Evolutionary conservation across 768 basidiomycete genomes (phyloP), one percentile per base, ranked within the genome.

Genomic region (Suillus alpinus): DNA sequence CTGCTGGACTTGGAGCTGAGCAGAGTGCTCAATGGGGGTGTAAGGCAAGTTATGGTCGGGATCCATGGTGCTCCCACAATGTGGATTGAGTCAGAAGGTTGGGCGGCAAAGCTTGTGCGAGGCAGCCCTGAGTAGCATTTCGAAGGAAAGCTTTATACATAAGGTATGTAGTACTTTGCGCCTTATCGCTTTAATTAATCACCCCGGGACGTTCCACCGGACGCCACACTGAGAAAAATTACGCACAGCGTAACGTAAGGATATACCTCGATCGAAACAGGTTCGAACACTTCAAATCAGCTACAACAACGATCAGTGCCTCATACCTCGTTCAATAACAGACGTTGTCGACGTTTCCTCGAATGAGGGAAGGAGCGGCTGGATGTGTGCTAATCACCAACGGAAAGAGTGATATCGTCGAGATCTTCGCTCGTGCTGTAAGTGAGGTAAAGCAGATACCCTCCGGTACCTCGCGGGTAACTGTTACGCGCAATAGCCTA

Each of bases 41-140:
- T 6, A 4, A 7, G 26, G 63, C 10, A 56, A 23, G 5, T 57
- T 37, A 44, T 20, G 62, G 2, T 51, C 53, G 13, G 13, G 41
- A 50, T 73, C 61, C 70, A 71, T 55, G 32, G 34, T 73, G 29
- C 6, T 52, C 26, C 57, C 16, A 31, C 43, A 37, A 58, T n/a
- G 46, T 43, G 18, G 46, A 39, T 34, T 12, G 34, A 14, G 36
- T 20, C 36, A 39, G 16, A 39, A 26, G 36, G 23, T 36, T 36
- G 36, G 36, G 36, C 31, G 29, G 18, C 8, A 10, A 18, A 31
- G 29, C 18, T 18, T n/a, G 18, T 50, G 29, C 16, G 9, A 50
- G 1, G 10, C 16, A 31, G 18, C 29, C 16, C 10, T 31, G 10
- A 9, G 16, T 18, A 1, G 16, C 4, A 29, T 31, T 18, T 26